Base-by-base conservation (phyloP, 2,329 filamentous ascomycete genomes). In the Pseudogymnoascus sp. region DNA sequence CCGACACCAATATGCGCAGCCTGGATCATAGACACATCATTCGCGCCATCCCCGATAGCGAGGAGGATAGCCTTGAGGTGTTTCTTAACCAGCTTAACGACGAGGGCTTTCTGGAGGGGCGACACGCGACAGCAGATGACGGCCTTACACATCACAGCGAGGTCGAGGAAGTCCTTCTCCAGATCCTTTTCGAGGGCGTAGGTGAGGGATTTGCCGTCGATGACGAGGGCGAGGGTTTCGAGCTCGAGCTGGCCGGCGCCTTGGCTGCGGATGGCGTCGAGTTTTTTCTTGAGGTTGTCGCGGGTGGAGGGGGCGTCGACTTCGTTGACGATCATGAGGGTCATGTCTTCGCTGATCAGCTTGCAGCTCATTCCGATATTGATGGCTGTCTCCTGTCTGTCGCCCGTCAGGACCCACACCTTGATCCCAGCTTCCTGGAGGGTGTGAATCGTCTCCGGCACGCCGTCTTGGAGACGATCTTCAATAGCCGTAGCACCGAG, bases 351-450 rank as follows among this genome's bases (percentile, higher is more conserved):
- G 69, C 92, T 96, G 66, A 99, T 91, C 60, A 99, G 83, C 78
- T 97, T 97, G 78, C 95, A 99, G 75, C 92, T 97, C 95, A 99
- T 99, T 68, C 96, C 95, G 69, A 99, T 99, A 75, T 99, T 99
- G 83, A 99, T 99, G 64, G 95, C 95, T 29, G 95, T 99, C 77
- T 99, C 95, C 77, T 99, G 96, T 71, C 95, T 86, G 79, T 99
- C 95, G 70, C 95, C 95, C 40, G 95, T 99, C 75, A 99, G 77
- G 18, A 99, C 95, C 95, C 95, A 99, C 63, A 99, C 88, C 77
- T 99, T 99, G 81, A 99, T 97, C 62, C 93, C 93, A 23, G 96
- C 95, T 68, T 93, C 90, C 75, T 99, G 96, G 29, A 99, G 81
- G 0, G 95, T 99, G 75, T 97, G 92, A 64, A 99, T 99, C 0